Conservation (phyloP, 2,329 filamentous ascomycete genomes). For the Fusarium abutilonis region DNA sequence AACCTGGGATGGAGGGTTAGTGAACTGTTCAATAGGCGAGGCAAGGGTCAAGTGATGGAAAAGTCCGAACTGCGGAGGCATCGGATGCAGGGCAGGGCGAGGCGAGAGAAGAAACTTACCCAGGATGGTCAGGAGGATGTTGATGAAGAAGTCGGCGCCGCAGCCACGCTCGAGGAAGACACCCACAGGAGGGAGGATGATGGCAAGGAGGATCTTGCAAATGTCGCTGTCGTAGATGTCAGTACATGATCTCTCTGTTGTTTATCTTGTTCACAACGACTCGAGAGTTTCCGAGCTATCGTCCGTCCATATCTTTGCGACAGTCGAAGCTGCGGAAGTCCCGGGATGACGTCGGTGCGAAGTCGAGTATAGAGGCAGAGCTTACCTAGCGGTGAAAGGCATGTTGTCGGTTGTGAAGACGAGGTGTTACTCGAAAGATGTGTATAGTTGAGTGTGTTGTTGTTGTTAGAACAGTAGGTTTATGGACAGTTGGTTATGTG, state of each 20-base stretch:
- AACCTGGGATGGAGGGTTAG: slow-evolving; percentile 51
- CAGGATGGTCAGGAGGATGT: slow-evolving; percentile 86
- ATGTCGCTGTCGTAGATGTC: slow-evolving; percentile 57
- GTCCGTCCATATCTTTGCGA: slow-evolving; percentile 7
- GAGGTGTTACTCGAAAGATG: slow-evolving; percentile 28
- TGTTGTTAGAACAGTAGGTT: slow-evolving; percentile 17
- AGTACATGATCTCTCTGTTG: slow-evolving; percentile 10
- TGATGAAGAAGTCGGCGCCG: slow-evolving; percentile 87
- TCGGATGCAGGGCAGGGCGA: slow-evolving; percentile 40
- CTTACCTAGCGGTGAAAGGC: slow-evolving; percentile 69
- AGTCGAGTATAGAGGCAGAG: slow-evolving; percentile 13
- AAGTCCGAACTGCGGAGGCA: slow-evolving; percentile 52
- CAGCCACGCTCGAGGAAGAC: slow-evolving; percentile 96
- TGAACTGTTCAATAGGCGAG: slow-evolving; percentile 14
- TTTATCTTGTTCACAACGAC: slow-evolving; percentile 1
- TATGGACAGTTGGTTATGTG: slow-evolving; percentile 13
- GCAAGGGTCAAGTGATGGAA: background rate
- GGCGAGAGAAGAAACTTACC: slow-evolving; percentile 52
- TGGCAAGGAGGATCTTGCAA: slow-evolving; percentile 81
- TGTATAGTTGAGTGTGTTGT: slow-evolving; percentile 12
- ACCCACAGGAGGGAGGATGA: slow-evolving; percentile 88
- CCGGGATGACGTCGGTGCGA: slow-evolving; percentile 34
- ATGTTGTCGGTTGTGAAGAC: slow-evolving; percentile 53
- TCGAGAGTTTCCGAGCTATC: background rate
- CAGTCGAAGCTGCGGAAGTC: slow-evolving; percentile 27